Conservation (phyloP, 1,139 yeast species). For the Saccharomycopsis crataegensis region DNA sequence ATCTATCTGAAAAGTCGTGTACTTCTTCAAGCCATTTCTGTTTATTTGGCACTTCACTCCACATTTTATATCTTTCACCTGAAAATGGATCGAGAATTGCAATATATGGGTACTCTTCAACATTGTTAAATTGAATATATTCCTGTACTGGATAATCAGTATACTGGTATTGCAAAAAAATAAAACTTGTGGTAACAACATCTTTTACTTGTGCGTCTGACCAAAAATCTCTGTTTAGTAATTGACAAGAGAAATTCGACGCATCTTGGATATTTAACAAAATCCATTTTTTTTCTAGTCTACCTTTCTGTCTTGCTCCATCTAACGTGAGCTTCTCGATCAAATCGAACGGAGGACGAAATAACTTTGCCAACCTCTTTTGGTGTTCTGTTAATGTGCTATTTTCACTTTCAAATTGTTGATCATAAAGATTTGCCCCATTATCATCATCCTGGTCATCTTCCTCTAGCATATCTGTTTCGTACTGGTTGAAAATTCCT, state of each 20-base stretch:
- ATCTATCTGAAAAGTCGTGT: slow-evolving; percentile 50
- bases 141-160: slow-evolving; percentile 69
- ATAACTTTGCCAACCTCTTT: slow-evolving; percentile 66
- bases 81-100: slow-evolving; percentile 93
- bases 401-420: slow-evolving; percentile 22
- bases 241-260: slow-evolving; percentile 81
- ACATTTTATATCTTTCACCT: slow-evolving; percentile 74
- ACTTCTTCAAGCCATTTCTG: slow-evolving; percentile 55
- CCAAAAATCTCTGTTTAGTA: slow-evolving; percentile 91
- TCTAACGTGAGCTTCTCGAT: slow-evolving; percentile 63
- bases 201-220: slow-evolving; percentile 60
- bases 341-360: slow-evolving; percentile 90
- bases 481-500: slow-evolving; percentile 46
- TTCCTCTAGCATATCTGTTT: slow-evolving; percentile 13
- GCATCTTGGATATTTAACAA: slow-evolving; percentile 82
- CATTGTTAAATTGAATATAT: slow-evolving; percentile 57
- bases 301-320: slow-evolving; percentile 62
- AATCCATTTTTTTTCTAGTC: slow-evolving; percentile 67
- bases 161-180: slow-evolving; percentile 74
- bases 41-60: slow-evolving; percentile 54
- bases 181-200: slow-evolving; percentile 56
- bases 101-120: slow-evolving; percentile 71
- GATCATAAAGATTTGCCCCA: slow-evolving; percentile 21
- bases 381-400: slow-evolving; percentile 46
- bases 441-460: slow-evolving; percentile 26